These are phyloP conservation scores for Lathyrus aphaca DNA, from an alignment of 306 rosid species.

Conservation along the genomic window DNA sequence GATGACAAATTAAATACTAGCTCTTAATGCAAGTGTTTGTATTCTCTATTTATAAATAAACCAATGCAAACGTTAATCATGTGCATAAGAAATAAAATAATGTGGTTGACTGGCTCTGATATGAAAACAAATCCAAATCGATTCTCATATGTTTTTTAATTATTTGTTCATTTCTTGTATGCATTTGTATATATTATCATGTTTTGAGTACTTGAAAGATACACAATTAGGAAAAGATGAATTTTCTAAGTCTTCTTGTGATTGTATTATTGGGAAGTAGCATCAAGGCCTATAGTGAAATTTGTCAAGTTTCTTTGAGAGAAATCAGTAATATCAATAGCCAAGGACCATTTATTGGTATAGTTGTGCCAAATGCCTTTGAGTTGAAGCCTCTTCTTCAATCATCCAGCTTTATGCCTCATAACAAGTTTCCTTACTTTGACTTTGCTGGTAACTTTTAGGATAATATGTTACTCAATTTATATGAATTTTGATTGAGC, in stretches of 20 bases:
- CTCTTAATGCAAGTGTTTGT: no score
- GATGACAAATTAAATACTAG: no score
- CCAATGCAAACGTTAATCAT: no score
- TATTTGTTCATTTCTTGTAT: neutral
- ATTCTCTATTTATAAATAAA: no score
- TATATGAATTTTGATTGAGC: neutral
- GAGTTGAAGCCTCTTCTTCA: slow-evolving; percentile 78
- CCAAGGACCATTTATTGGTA: slow-evolving; percentile 71
- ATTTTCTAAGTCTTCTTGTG: slow-evolving; percentile 26
- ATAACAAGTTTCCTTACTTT: slow-evolving; percentile 53
- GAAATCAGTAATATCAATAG: slow-evolving; percentile 48
- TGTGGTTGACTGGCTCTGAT: neutral
- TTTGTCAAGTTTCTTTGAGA: slow-evolving; percentile 39
- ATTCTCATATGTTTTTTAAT: neutral
- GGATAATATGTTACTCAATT: neutral
- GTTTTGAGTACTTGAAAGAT: neutral
- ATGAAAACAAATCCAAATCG: neutral
- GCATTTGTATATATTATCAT: neutral
- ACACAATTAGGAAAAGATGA: slow-evolving; percentile 40
- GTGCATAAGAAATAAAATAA: no score
- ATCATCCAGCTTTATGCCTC: slow-evolving; percentile 51
- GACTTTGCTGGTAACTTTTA: slow-evolving; percentile 60
- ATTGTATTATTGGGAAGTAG: slow-evolving; percentile 40
- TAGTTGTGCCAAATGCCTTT: slow-evolving; percentile 74
- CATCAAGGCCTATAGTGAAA: slow-evolving; percentile 42